These are phyloP conservation scores for Sicyos baderoa DNA, from an alignment of 306 rosid genomes.

Conservation along the genomic window DNA sequence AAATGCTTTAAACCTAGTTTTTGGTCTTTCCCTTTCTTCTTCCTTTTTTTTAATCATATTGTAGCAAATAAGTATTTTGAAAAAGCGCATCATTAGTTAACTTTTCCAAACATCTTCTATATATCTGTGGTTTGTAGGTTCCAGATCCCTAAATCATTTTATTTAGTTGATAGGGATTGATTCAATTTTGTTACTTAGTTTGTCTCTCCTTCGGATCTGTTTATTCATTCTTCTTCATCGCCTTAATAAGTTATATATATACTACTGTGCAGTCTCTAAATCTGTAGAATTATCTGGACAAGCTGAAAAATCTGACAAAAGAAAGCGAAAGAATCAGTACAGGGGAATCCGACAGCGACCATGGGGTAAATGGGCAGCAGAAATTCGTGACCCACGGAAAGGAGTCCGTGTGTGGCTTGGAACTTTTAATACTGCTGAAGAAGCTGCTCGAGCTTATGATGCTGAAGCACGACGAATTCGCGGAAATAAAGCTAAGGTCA, in stretches of 20 bases:
- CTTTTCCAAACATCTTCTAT: neutral
- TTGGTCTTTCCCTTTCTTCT: neutral
- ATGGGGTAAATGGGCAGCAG: conserved; percentile 99
- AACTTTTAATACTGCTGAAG: conserved; percentile 96
- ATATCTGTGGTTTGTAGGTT: neutral
- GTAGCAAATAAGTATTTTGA: neutral
- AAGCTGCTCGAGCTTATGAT: conserved; percentile 98
- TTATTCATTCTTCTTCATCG: neutral
- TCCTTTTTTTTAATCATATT: neutral
- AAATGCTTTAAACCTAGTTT: neutral
- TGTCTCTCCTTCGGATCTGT: neutral
- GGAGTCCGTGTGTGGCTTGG: conserved; percentile 99
- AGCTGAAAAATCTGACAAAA: no score
- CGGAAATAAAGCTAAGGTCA: conserved; percentile 93
- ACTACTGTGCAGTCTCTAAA: conserved; percentile 32
- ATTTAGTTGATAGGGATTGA: neutral
- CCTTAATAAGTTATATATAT: conserved; percentile 23
- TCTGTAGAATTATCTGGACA: no score
- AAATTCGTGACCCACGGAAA: conserved; percentile 92
- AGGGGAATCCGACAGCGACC: conserved; percentile 98
- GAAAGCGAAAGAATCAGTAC: conserved; percentile 65
- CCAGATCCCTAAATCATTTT: neutral
- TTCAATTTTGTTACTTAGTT: neutral
- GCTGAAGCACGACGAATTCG: conserved; percentile 92
- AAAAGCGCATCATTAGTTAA: neutral